These are phyloP conservation scores for Schizochytrium sp. DNA, from an alignment of 108 stramenopile species.

Conservation along the genomic window DNA sequence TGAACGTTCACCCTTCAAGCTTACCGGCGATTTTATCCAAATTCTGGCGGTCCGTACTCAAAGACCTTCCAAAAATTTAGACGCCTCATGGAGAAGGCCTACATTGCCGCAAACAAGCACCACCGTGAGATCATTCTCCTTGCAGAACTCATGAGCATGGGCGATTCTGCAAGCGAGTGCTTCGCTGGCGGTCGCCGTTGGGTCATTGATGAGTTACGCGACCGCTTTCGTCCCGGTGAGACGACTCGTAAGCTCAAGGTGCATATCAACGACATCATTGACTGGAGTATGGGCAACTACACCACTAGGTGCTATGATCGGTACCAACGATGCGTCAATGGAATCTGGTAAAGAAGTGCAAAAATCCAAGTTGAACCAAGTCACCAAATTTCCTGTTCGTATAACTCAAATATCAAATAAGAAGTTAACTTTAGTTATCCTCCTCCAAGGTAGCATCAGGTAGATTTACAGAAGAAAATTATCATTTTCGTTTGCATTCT, in stretches of 20 bases:
- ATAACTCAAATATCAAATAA: not conserved
- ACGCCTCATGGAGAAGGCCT: conserved; percentile 88
- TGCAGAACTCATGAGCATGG: conserved; percentile 91
- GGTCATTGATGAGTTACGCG: conserved; percentile 82
- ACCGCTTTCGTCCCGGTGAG: conserved; percentile 86
- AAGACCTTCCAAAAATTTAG: conserved; percentile 81
- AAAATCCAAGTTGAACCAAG: not conserved
- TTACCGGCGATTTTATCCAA: conserved; percentile 95
- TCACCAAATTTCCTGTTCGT: not conserved
- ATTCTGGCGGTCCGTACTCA: conserved; percentile 83
- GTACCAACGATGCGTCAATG: conserved; percentile 92
- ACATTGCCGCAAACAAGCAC: conserved; percentile 83
- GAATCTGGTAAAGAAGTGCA: conserved; percentile 72
- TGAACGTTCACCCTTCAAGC: conserved; percentile 96
- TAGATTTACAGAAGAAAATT: not conserved
- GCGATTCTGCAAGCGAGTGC: conserved; percentile 90
- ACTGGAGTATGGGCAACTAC: conserved; percentile 93
- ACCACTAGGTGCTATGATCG: conserved; percentile 93
- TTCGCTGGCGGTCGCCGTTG: conserved; percentile 75
- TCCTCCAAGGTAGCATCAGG: not conserved
- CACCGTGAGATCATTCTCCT: conserved; percentile 85
- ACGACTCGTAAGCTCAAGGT: conserved; percentile 82
- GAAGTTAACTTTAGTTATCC: not conserved
- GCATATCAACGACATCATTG: conserved; percentile 88
- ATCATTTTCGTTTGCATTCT: not conserved